These are phyloP conservation scores for Colletotrichum neosansevieriae DNA, from an alignment of 2,329 filamentous ascomycete species.

Conservation along the genomic window DNA sequence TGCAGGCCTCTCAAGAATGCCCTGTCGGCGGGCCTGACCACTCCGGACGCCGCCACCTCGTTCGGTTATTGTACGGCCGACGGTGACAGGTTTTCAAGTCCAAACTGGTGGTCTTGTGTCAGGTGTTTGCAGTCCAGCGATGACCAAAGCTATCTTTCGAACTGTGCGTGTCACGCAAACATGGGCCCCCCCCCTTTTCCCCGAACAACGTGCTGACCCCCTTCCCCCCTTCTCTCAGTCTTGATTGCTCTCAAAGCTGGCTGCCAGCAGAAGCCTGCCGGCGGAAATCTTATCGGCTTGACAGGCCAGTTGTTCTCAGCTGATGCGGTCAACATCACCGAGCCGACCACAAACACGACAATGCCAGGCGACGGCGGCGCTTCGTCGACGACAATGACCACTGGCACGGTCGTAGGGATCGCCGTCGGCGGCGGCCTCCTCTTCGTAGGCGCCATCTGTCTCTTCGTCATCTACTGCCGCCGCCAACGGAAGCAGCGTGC, in stretches of 20 bases:
- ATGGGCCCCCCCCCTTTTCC: not conserved
- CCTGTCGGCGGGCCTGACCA: conserved; percentile 50
- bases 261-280: conserved; percentile 57
- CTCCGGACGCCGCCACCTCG: conserved; percentile 43
- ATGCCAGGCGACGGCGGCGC: conserved; percentile 45
- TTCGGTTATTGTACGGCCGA: conserved; percentile 58
- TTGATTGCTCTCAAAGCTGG: conserved; percentile 61
- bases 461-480: conserved; percentile 63
- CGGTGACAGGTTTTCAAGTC: conserved; percentile 48
- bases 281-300: conserved; percentile 54
- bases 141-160: conserved; percentile 58
- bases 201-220: not conserved
- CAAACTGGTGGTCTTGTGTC: conserved; percentile 52
- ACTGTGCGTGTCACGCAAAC: conserved; percentile 54
- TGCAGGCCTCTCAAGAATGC: conserved; percentile 56
- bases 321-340: conserved; percentile 55
- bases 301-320: conserved; percentile 57
- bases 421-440: conserved; percentile 58
- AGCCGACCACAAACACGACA: conserved; percentile 43
- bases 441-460: conserved; percentile 54
- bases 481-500: conserved; percentile 50
- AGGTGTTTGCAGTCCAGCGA: conserved; percentile 57
- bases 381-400: conserved; percentile 52
- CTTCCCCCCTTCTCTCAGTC: conserved; percentile 51
- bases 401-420: conserved; percentile 66